phyloP scores from a whole-genome alignment of 148 eudicot species.

The Rhododendron simsii region DNA sequence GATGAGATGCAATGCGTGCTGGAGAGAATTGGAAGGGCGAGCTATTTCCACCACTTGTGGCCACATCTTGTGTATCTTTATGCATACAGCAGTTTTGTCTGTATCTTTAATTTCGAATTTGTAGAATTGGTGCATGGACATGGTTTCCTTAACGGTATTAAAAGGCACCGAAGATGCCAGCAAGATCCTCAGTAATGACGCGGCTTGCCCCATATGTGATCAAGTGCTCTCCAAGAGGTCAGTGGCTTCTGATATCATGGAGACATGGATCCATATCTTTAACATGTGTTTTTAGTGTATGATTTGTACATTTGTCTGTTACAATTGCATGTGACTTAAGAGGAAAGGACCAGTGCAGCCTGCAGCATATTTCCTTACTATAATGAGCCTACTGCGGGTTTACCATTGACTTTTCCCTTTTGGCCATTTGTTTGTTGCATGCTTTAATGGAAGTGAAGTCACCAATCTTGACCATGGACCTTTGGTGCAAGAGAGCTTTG shows the following conservation, averaged over 20 bases:
- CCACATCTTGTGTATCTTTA: constrained; percentile 83
- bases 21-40: constrained; percentile 94
- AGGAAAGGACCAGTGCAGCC: neutral
- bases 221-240: constrained; percentile 93
- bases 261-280: neutral
- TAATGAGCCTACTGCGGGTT: neutral
- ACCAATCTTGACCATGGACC: neutral
- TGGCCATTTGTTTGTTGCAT: neutral
- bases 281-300: neutral
- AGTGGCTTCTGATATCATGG: constrained; percentile 3
- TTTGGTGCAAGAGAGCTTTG: constrained; percentile 1
- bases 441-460: neutral
- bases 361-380: neutral
- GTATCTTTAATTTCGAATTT: neutral
- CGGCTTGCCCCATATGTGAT: constrained; percentile 91
- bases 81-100: constrained; percentile 1
- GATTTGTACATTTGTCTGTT: neutral
- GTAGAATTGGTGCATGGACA: neutral
- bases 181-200: constrained; percentile 79
- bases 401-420: neutral
- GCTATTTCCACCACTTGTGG: constrained; percentile 88
- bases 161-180: constrained; percentile 87
- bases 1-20: constrained; percentile 99
- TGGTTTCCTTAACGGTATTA: constrained; percentile 38
- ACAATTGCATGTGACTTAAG: neutral